phyloP scores from a whole-genome alignment of 2,329 filamentous ascomycete genomes.

The Scedosporium dehoogii region DNA sequence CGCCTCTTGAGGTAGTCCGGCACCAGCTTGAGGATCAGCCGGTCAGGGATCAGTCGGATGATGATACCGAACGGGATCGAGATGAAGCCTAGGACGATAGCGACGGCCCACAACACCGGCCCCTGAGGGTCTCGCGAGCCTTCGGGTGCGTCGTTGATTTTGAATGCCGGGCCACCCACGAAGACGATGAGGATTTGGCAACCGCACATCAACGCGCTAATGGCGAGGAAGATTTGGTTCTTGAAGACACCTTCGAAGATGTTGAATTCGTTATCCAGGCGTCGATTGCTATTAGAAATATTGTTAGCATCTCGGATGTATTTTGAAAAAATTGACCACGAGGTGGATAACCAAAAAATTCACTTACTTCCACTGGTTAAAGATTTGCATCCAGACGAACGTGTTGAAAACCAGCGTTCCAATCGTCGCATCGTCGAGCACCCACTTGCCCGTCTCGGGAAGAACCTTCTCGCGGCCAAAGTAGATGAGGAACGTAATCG shows the following conservation, averaged over 20 bases:
- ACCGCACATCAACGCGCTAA: constrained; percentile 78
- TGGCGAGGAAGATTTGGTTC: constrained; percentile 83
- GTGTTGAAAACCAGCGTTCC: constrained; percentile 90
- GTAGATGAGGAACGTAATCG: constrained; percentile 69
- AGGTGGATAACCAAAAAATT: neutral
- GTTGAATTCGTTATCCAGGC: constrained; percentile 90
- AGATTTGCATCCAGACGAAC: constrained; percentile 99
- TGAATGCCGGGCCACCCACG: constrained; percentile 73
- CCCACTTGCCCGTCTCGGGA: constrained; percentile 7
- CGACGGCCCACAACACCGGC: constrained; percentile 76
- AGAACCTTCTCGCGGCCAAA: constrained; percentile 41
- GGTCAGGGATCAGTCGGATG: constrained; percentile 76
- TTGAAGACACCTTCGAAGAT: constrained; percentile 80
- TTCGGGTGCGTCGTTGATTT: constrained; percentile 34
- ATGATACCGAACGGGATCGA: constrained; percentile 76
- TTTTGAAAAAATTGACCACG: neutral
- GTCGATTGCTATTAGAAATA: constrained; percentile 55
- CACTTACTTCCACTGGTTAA: constrained; percentile 89
- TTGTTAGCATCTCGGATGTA: constrained; percentile 1
- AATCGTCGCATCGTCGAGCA: constrained; percentile 36
- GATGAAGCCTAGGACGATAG: constrained; percentile 71
- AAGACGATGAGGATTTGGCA: constrained; percentile 87
- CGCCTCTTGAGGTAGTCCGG: constrained; percentile 42
- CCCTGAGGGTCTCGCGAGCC: constrained; percentile 44
- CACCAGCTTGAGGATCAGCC: constrained; percentile 43